Conservation (phyloP, 495 filamentous ascomycete species). For the Peziza echinospora region DNA sequence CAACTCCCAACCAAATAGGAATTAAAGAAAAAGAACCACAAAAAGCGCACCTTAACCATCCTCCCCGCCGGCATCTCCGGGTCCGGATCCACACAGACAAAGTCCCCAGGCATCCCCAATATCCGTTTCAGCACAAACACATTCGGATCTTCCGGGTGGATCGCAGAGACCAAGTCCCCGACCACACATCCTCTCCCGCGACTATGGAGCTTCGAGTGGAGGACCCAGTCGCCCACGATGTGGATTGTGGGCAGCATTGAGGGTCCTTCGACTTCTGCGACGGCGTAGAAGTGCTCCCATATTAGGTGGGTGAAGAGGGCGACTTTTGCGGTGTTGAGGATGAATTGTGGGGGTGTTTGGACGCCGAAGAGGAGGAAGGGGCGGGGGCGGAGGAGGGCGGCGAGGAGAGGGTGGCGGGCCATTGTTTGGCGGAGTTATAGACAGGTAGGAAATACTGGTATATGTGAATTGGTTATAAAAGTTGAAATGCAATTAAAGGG, state of each 20-base stretch:
- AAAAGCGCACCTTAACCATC: conserved; percentile 71
- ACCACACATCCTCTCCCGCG: conserved; percentile 48
- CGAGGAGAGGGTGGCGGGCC: neutral
- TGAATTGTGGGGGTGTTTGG: neutral
- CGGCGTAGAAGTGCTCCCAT: conserved; percentile 29
- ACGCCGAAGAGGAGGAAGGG: conserved; percentile 23
- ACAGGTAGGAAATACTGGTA: too few relatives aligned
- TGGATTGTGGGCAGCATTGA: conserved; percentile 67
- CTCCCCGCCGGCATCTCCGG: conserved; percentile 11
- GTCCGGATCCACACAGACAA: conserved; percentile 48
- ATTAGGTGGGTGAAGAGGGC: conserved; percentile 36
- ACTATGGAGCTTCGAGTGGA: conserved; percentile 42
- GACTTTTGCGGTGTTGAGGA: conserved; percentile 22
- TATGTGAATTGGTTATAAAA: too few relatives aligned
- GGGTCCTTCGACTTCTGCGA: conserved; percentile 37
- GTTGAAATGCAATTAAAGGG: too few relatives aligned
- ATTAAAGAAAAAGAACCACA: too few relatives aligned
- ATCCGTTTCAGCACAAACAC: conserved; percentile 56
- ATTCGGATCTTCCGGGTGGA: conserved; percentile 45
- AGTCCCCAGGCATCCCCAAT: conserved; percentile 73
- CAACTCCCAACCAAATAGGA: too few relatives aligned
- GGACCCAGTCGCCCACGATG: conserved; percentile 38
- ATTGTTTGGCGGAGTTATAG: too few relatives aligned
- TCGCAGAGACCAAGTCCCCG: conserved; percentile 63
- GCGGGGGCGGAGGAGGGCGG: conserved; percentile 6